Percentiles rank a stretch among this genome's conserved stretches.
phyloP scores from a whole-genome alignment of 805 yeast genomes.

The Schizosaccharomyces japonicus region DNA sequence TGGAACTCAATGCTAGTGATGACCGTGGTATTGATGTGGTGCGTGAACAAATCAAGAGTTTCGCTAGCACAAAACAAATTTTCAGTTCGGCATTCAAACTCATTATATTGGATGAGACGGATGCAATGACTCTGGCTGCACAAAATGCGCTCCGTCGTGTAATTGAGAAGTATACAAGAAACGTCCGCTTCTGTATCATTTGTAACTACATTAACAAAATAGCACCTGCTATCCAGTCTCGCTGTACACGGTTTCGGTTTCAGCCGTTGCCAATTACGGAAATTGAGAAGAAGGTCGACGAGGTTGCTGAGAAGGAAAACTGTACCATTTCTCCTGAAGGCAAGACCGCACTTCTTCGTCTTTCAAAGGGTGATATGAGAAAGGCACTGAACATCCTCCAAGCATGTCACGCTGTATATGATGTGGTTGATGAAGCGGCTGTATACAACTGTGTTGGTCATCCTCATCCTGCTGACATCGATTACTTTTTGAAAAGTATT shows the following conservation, averaged over 20 bases:
- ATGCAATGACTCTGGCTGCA: slow-evolving; percentile 92
- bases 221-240: slow-evolving; percentile 78
- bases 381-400: slow-evolving; percentile 79
- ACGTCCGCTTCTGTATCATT: slow-evolving; percentile 78
- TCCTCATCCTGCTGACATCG: slow-evolving; percentile 72
- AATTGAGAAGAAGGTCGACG: slow-evolving; percentile 38
- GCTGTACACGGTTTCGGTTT: slow-evolving; percentile 89
- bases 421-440: slow-evolving; percentile 42
- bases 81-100: slow-evolving; percentile 80
- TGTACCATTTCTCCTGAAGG: slow-evolving; percentile 38
- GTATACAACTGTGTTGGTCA: slow-evolving; percentile 90
- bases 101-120: slow-evolving; percentile 83
- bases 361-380: slow-evolving; percentile 93
- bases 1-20: slow-evolving; percentile 74
- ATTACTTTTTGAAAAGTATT: slow-evolving; percentile 48
- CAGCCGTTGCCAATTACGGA: slow-evolving; percentile 53
- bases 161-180: slow-evolving; percentile 56
- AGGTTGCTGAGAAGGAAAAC: slow-evolving; percentile 47
- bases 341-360: slow-evolving; percentile 33
- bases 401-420: slow-evolving; percentile 63
- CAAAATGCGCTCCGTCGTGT: slow-evolving; percentile 74
- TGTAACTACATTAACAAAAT: slow-evolving; percentile 89
- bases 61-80: slow-evolving; percentile 85
- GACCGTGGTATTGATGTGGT: slow-evolving; percentile 79
- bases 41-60: slow-evolving; percentile 60